Base-by-base conservation (phyloP, 352 stramenopile species). In the Phytopythium litorale region DNA sequence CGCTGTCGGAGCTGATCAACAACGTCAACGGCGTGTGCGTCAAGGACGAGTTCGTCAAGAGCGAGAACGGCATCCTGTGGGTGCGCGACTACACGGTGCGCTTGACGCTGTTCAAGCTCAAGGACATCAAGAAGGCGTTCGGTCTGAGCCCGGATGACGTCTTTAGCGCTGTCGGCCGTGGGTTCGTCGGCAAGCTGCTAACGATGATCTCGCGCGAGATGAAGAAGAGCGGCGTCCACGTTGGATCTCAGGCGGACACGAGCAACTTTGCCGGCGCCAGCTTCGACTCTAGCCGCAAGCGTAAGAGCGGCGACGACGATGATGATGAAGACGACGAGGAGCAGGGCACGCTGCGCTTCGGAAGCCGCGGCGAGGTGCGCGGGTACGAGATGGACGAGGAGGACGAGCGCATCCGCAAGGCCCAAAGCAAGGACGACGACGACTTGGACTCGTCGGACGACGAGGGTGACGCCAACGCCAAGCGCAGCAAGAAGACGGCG, bases 61-160 rank as follows among this genome's bases (percentile, higher is more conserved):
- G 81, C 64, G 88, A 90, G 59, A 97, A 94, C 63, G 84, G 85
- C 53, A 89, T 95, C 53, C 65, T 92, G 46, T 99, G 97, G 96
- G 87, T 98, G 63, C 91, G 97, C 32, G 93, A 98, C 62, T 99
- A 99, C 79, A 94, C 92, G 51, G 93, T 99, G 23, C 89, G 84
- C 28, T 75, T 99, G 12, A 97, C 92, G 37, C 88, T 99, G 38
- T 97, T 98, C 75, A 79, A 87, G 35, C 78, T 93, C 23, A 95
- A 98, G 77, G 77, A 97, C 54, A 99, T 99, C 61, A 87, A 91
- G 48, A 85, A 92, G 43, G 95, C 96, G 4, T 99, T 99, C 77
- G 92, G 93, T 23, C 73, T 99, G 50, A 86, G 75, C 58, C 80
- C 98, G n/a, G 84, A 99, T 16, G 85, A 98, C 52, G 94, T 99